Base-by-base conservation (phyloP, 1,139 yeast genomes). In the Sugiyamaella sp. region DNA sequence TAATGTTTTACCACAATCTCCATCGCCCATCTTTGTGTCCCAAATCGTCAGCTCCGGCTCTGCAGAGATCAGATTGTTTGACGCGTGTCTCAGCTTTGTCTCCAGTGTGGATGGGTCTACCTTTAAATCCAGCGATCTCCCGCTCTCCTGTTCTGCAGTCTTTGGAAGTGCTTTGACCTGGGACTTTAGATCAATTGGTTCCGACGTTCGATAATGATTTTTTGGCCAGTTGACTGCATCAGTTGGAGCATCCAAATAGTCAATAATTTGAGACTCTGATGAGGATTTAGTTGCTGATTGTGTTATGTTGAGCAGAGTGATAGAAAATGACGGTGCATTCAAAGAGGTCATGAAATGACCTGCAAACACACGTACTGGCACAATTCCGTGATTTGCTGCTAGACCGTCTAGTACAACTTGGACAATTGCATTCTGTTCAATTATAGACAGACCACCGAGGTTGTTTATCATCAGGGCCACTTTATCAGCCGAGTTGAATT, bases 11-110 rank as follows among this genome's bases (percentile, higher is more conserved):
- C 82, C 82, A 63, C 82, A 78, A 59, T 78, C 82, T 22, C 82
- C 82, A 60, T 78, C 82, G 14, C 82, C 82, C 70, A 77, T 76
- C 49, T 71, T 71, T 9, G 81, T 78, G 59, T 78, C 81, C 75
- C 79, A 78, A 49, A 71, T 74, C 9, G 82, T 78, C 49, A 78
- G 68, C 20, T 73, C 71, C 1, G 81, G 81, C 58, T 78, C 82
- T 41, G 66, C 71, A 9, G 67, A 68, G 47, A 78, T 73, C 37
- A 78, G 70, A 21, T 69, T 71, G 16, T 70, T 61, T 16, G 78
- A 71, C 1, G 75, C 80, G 17, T 68, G 66, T 20, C 66, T 65
- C 49, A 78, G 63, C 3, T 71, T 66, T 12, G 60, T 51, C 37
- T 69, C 67, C 37, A 77, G 66, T 1, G 59, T 41, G 5, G 58